Evolutionary conservation across 495 filamentous ascomycete species (phyloP).

Genomic region (Aspergillus conjunctus): DNA sequence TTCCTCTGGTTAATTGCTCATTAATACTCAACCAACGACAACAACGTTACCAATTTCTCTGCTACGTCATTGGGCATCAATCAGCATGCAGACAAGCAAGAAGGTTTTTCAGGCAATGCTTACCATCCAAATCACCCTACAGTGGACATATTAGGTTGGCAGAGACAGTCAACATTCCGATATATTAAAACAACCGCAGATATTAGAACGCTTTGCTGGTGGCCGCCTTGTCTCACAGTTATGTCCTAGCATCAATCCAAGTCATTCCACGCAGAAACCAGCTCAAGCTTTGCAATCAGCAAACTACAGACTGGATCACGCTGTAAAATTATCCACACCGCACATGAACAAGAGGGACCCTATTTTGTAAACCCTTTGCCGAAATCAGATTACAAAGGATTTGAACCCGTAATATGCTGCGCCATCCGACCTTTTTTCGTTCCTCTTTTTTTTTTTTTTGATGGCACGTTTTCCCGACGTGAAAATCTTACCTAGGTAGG

Average conservation of each 20-base stretch:
- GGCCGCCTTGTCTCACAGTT: not conserved
- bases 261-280: not conserved
- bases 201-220: not conserved
- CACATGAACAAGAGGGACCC: too few species aligned
- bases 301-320: too few species aligned
- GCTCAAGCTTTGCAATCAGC: too few species aligned
- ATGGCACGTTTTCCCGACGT: too few species aligned
- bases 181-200: not conserved
- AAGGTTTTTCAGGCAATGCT: conserved; percentile 19
- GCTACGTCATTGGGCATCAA: conserved; percentile 34
- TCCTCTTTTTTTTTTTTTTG: too few species aligned
- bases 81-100: conserved; percentile 13
- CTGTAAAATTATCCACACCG: too few species aligned
- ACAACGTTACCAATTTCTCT: conserved; percentile 11
- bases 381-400: too few species aligned
- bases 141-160: conserved; percentile 4
- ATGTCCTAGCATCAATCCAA: not conserved
- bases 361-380: too few species aligned
- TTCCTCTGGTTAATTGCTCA: conserved; percentile 7
- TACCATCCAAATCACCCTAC: conserved; percentile 6
- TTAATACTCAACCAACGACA: conserved; percentile 4
- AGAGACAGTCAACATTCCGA: not conserved
- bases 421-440: too few species aligned
- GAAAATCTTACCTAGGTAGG: too few species aligned
- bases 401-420: too few species aligned